Conservation (phyloP, 305 asterid genomes). For the Stenogyne calaminthoides region DNA sequence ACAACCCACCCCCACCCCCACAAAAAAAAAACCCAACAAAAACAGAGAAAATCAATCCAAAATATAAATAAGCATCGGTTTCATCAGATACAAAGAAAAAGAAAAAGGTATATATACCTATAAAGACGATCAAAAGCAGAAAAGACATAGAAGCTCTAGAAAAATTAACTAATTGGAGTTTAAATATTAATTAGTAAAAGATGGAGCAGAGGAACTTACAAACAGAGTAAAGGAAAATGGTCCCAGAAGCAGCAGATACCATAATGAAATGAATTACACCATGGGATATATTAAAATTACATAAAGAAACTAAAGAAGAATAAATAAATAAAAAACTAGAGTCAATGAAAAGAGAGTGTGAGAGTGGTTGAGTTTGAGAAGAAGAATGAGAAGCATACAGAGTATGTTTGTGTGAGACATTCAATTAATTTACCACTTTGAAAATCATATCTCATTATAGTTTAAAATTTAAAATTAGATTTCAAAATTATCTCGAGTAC, state of each 20-base stretch:
- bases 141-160: background rate
- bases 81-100: background rate
- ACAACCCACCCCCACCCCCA: background rate
- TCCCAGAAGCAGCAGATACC: slow-evolving; percentile 24
- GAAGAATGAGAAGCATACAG: slow-evolving; percentile 39
- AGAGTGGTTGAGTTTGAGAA: slow-evolving; percentile 26
- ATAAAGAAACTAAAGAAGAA: background rate
- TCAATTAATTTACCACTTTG: no score
- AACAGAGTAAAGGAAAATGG: slow-evolving; percentile 16
- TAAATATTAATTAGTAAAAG: slow-evolving; percentile 21
- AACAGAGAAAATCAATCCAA: no score
- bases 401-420: no score
- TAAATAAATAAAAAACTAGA: background rate
- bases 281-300: background rate
- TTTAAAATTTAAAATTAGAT: no score
- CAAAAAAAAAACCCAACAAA: background rate
- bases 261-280: slow-evolving; percentile 1
- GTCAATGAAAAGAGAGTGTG: slow-evolving; percentile 26
- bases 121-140: slow-evolving; percentile 25
- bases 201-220: slow-evolving; percentile 37
- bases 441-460: no score
- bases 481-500: no score
- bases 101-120: background rate
- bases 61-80: background rate
- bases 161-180: background rate